Percentiles rank a stretch among this genome's conserved stretches.
These are phyloP conservation scores for Zopfochytrium polystomum DNA, from an alignment of 371 early-diverging fungal species.

Conservation along the genomic window DNA sequence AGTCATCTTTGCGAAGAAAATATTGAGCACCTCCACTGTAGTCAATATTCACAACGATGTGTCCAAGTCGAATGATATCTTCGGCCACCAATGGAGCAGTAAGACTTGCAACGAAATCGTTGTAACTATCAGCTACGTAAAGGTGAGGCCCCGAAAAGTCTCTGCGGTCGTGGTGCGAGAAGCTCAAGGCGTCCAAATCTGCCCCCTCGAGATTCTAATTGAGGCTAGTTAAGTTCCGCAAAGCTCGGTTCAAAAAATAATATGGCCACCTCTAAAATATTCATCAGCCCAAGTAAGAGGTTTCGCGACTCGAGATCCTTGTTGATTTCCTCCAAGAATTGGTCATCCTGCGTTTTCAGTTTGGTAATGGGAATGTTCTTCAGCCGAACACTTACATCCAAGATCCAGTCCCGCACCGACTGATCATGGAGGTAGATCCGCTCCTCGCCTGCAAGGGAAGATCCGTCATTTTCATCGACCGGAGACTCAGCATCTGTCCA, in stretches of 20 bases:
- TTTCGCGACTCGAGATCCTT: neutral
- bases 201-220: constrained; percentile 22
- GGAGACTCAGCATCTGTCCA: neutral
- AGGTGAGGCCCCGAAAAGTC: constrained; percentile 23
- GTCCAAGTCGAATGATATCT: constrained; percentile 9
- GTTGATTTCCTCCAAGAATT: constrained; percentile 7
- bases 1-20: neutral
- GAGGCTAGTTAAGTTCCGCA: neutral
- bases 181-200: constrained; percentile 12
- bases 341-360: constrained; percentile 3
- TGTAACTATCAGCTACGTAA: constrained; percentile 25
- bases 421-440: neutral
- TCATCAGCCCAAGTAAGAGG: constrained; percentile 12
- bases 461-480: neutral
- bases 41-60: constrained; percentile 20
- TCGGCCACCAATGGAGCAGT: constrained; percentile 5
- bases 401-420: constrained; percentile 24
- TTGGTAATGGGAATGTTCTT: neutral
- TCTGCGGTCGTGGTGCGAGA: constrained; percentile 11
- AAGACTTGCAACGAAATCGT: constrained; percentile 10
- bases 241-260: neutral
- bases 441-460: neutral
- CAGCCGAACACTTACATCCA: constrained; percentile 1
- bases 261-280: constrained; percentile 11
- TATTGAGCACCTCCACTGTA: constrained; percentile 19